phyloP scores from a whole-genome alignment of 805 yeast genomes.

The Kluyveromyces siamensis region DNA sequence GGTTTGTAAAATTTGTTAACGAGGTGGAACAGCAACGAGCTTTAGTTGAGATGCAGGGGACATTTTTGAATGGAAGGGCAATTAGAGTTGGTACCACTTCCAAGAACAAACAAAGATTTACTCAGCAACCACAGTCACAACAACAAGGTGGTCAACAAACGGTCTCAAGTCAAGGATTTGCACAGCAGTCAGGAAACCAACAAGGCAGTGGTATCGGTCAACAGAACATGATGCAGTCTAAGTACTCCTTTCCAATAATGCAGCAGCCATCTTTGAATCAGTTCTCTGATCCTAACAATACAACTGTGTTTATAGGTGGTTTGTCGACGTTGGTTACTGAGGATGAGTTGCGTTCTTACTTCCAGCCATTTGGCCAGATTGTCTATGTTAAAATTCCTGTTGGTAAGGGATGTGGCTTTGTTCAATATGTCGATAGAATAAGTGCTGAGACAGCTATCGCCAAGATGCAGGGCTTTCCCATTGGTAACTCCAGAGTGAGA shows the following conservation, averaged over 20 bases:
- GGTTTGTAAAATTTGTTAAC: constrained; percentile 70
- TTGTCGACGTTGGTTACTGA: constrained; percentile 49
- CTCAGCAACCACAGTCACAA: constrained; percentile 10
- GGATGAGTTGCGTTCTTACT: constrained; percentile 50
- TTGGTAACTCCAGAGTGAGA: constrained; percentile 74
- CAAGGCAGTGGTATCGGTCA: background rate
- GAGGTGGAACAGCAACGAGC: constrained; percentile 66
- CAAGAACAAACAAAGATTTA: constrained; percentile 28
- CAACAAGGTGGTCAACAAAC: constrained; percentile 1
- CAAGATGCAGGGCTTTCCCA: constrained; percentile 84
- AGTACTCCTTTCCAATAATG: constrained; percentile 29
- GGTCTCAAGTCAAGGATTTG: background rate
- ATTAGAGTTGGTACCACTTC: constrained; percentile 69
- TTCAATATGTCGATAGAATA: constrained; percentile 66
- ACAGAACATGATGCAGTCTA: constrained; percentile 8
- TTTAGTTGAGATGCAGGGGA: constrained; percentile 74
- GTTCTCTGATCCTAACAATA: constrained; percentile 72
- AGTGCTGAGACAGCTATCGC: constrained; percentile 81
- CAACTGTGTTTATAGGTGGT: constrained; percentile 66
- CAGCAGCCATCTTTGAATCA: constrained; percentile 49
- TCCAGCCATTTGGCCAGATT: constrained; percentile 63
- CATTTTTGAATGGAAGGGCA: constrained; percentile 59
- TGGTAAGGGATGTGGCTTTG: constrained; percentile 75
- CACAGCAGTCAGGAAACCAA: background rate
- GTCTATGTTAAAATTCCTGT: constrained; percentile 73